These are phyloP conservation scores for Strobilomyces dryophilus DNA, from an alignment of 768 basidiomycete species.

Conservation along the genomic window DNA sequence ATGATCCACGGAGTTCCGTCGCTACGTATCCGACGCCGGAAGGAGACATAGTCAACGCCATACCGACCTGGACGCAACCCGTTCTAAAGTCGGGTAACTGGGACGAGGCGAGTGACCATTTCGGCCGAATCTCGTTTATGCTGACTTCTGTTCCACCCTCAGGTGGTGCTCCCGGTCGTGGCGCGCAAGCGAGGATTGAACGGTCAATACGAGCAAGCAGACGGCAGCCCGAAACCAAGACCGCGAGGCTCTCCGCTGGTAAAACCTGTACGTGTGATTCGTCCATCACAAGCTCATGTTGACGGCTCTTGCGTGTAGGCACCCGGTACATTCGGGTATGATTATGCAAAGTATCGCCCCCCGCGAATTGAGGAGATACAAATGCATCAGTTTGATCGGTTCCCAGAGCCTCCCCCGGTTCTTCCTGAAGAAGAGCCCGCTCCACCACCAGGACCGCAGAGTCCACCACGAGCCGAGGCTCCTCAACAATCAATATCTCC, in stretches of 20 bases:
- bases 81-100: constrained; percentile 66
- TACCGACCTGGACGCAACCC: constrained; percentile 81
- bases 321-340: constrained; percentile 80
- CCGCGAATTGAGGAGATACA: constrained; percentile 46
- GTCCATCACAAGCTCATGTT: not conserved
- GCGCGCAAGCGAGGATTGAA: constrained; percentile 79
- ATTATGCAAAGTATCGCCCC: constrained; percentile 65
- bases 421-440: constrained; percentile 5
- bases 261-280: constrained; percentile 51
- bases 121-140: constrained; percentile 1
- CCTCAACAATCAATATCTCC: constrained; percentile 12
- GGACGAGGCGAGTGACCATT: constrained; percentile 61
- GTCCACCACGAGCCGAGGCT: constrained; percentile 3
- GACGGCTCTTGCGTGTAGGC: constrained; percentile 41
- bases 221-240: constrained; percentile 62
- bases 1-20: constrained; percentile 53
- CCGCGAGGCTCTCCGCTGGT: constrained; percentile 34
- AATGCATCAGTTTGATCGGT: constrained; percentile 64
- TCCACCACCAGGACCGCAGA: not conserved
- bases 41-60: constrained; percentile 62
- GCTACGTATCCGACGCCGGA: constrained; percentile 64
- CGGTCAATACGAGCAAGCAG: constrained; percentile 60
- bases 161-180: constrained; percentile 84
- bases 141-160: constrained; percentile 4
- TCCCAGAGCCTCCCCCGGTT: constrained; percentile 24